Conservation (phyloP, 78 protist species). For the Cavenderia fasciculata region DNA sequence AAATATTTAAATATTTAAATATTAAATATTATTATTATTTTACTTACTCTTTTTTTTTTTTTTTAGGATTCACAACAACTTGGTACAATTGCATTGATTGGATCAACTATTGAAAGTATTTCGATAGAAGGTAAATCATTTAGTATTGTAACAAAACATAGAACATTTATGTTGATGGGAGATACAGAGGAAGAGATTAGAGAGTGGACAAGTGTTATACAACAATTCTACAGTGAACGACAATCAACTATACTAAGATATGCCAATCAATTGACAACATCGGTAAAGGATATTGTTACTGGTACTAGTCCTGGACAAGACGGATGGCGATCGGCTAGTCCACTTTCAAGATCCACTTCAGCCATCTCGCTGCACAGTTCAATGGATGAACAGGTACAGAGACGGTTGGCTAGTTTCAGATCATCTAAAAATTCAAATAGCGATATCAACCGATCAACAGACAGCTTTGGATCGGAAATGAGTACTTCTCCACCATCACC, state of each 20-base stretch:
- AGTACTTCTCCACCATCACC: background rate
- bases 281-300: background rate
- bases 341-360: background rate
- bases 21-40: too few relatives aligned
- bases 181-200: conserved; percentile 20
- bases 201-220: conserved; percentile 14
- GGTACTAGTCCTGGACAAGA: too few relatives aligned
- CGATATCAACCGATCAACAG: background rate
- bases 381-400: background rate
- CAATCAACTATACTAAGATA: background rate
- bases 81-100: conserved; percentile 45
- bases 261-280: background rate
- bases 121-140: conserved; percentile 7
- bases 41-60: too few relatives aligned
- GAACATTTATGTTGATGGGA: conserved; percentile 47
- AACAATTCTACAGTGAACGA: conserved; percentile 12
- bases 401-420: background rate
- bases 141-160: conserved; percentile 3
- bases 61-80: background rate
- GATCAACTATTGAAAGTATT: conserved; percentile 36
- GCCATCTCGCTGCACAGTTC: background rate
- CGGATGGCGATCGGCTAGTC: background rate
- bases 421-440: background rate
- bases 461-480: background rate
- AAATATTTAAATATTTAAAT: too few relatives aligned